These are phyloP conservation scores for Tricholoma saponaceum DNA, from an alignment of 768 basidiomycete genomes.

Conservation along the genomic window DNA sequence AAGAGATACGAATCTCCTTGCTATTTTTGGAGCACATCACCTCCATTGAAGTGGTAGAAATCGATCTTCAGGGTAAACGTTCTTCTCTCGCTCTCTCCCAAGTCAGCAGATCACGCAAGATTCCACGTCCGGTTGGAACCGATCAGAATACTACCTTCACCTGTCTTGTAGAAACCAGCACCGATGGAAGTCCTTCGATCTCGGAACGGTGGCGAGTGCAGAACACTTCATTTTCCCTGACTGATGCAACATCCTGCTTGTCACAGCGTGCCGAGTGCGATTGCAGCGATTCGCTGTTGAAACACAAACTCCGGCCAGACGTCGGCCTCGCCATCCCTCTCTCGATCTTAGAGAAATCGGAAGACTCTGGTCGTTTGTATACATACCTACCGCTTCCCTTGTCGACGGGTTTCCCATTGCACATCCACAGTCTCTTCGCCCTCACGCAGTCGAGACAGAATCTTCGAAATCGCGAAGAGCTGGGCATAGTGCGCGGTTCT, in stretches of 20 bases:
- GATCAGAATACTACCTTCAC: constrained; percentile 9
- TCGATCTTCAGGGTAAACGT: constrained; percentile 21
- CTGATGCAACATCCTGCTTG: constrained; percentile 22
- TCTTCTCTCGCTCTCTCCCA: constrained; percentile 15
- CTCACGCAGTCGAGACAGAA: constrained; percentile 42
- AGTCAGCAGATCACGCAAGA: constrained; percentile 5
- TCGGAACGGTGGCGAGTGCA: constrained; percentile 31
- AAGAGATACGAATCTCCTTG: constrained; percentile 35
- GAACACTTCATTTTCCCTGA: constrained; percentile 22
- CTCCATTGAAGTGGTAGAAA: constrained; percentile 36
- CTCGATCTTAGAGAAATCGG: constrained; percentile 8
- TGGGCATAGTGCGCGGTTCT: constrained; percentile 30
- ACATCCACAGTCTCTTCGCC: constrained; percentile 44
- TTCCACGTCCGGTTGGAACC: background rate
- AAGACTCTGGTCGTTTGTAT: constrained; percentile 37
- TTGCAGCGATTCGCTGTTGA: constrained; percentile 18
- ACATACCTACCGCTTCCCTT: constrained; percentile 47
- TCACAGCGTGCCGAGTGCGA: constrained; percentile 21
- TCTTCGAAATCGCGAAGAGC: constrained; percentile 37
- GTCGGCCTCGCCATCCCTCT: constrained; percentile 34
- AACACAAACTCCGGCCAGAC: constrained; percentile 38
- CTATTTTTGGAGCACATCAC: constrained; percentile 40
- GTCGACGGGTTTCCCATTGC: constrained; percentile 37
- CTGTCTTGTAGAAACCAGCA: constrained; percentile 13
- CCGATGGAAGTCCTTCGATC: background rate